Evolutionary conservation across 2,329 filamentous ascomycete genomes (phyloP), one percentile per base, ranked within the genome.

Genomic region (Venturia nashicola): DNA sequence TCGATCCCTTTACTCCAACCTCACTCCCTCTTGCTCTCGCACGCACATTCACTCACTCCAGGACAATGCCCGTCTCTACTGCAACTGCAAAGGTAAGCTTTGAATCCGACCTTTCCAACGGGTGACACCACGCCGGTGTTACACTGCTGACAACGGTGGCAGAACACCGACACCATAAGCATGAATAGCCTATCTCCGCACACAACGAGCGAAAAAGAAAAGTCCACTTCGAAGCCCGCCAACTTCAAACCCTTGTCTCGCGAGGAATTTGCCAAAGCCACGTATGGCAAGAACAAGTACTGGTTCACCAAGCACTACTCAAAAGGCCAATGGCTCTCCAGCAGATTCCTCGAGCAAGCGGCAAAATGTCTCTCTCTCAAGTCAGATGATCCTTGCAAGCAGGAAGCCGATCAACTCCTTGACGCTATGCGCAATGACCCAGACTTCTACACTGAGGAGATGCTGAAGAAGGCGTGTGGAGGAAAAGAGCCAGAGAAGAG

Each of bases 301-400:
- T 57, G 51, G 51, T 57, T 57, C 16, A 14, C 51, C 51, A 57
- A 57, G 32, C 51, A 57, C 51, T 57, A 57, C 51, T 57, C 51
- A 14, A 57, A 57, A 20, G 51, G 32, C 51, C 51, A 57, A 36
- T 57, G 32, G 7, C 18, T 57, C 27, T 34, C 51, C 27, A 57
- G 51, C 51, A 57, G 51, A 36, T 36, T 57, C 27, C 51, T 57
- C 27, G 51, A 57, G 27, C 51, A 57, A 36, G 51, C 51, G 1
- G 51, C 51, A 57, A 57, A 57, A 36, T 34, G 27, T 9, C 51
- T 57, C 7, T 57, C 51, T 18, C 23, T 57, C 9, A 57, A 57
- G 51, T 20, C 51, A 57, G 51, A 57, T 36, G 51, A 57, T 6
- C 27, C 27, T n/a, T 6, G 51, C 9, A 39, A 57, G 32, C 34